Evolutionary conservation across 495 filamentous ascomycete genomes (phyloP).

Genomic region (Chaetomium fimeti): DNA sequence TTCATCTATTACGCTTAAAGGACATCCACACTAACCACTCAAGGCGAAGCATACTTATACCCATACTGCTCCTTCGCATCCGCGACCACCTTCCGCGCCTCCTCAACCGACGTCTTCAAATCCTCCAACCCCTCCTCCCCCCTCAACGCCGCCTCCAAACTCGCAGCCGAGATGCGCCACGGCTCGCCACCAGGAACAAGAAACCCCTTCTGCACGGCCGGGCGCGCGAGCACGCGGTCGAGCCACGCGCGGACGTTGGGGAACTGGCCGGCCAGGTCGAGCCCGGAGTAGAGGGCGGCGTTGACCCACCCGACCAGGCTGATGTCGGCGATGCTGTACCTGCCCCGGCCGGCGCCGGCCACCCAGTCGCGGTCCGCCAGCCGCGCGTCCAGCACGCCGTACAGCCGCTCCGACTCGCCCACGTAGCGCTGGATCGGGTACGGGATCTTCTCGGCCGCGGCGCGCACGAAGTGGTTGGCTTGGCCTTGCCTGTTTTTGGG

Average conservation of each 20-base stretch:
- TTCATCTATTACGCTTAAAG: not conserved
- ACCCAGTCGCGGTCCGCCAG: slow-evolving; percentile 61
- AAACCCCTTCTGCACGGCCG: slow-evolving; percentile 66
- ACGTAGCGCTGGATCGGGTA: slow-evolving; percentile 77
- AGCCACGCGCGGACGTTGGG: slow-evolving; percentile 65
- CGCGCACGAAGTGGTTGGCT: slow-evolving; percentile 78
- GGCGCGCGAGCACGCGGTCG: slow-evolving; percentile 56
- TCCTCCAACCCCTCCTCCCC: slow-evolving; percentile 25
- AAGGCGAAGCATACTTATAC: slow-evolving; percentile 43
- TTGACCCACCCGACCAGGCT: slow-evolving; percentile 64
- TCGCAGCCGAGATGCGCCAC: slow-evolving; percentile 16
- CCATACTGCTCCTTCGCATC: slow-evolving; percentile 41
- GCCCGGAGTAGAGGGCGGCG: slow-evolving; percentile 20
- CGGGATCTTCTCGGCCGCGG: slow-evolving; percentile 71
- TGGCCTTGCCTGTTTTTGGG: slow-evolving; percentile 59
- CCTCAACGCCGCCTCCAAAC: slow-evolving; percentile 8
- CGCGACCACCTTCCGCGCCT: slow-evolving; percentile 28
- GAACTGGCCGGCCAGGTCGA: slow-evolving; percentile 64
- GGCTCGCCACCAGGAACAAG: slow-evolving; percentile 54
- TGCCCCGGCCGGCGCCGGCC: slow-evolving; percentile 58
- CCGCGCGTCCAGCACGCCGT: slow-evolving; percentile 69
- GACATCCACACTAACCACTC: not conserved
- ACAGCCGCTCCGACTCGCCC: slow-evolving; percentile 74
- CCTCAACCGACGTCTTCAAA: slow-evolving; percentile 29
- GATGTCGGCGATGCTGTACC: slow-evolving; percentile 81